Evolutionary conservation across 2,329 filamentous ascomycete species (phyloP).

Genomic region (Fusarium metavorans): DNA sequence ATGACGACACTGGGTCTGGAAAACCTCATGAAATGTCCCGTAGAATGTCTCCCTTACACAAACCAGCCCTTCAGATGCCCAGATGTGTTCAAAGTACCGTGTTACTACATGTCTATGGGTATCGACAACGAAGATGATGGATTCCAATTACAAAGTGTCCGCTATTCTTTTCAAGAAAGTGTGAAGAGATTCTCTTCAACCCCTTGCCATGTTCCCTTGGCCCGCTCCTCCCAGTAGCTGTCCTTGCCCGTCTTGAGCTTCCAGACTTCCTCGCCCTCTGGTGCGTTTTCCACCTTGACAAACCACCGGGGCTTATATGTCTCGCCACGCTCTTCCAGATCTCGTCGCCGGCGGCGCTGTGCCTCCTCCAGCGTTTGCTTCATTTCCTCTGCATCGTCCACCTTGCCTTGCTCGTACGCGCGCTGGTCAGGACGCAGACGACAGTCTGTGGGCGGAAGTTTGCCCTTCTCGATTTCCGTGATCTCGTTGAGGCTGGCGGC

Average conservation of each 20-base stretch:
- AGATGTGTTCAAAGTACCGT: neutral
- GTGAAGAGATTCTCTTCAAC: slow-evolving; percentile 62
- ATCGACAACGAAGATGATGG: slow-evolving; percentile 23
- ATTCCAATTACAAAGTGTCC: slow-evolving; percentile 11
- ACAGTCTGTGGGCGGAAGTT: slow-evolving; percentile 84
- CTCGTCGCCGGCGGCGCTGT: slow-evolving; percentile 80
- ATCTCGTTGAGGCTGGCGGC: slow-evolving; percentile 90
- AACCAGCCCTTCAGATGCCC: neutral
- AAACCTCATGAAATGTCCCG: neutral
- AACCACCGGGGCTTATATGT: slow-evolving; percentile 87
- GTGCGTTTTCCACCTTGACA: slow-evolving; percentile 71
- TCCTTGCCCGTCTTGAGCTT: slow-evolving; percentile 83
- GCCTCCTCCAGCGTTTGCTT: slow-evolving; percentile 89
- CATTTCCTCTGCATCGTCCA: slow-evolving; percentile 85
- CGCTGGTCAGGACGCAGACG: slow-evolving; percentile 89
- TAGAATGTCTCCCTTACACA: neutral
- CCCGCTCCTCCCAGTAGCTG: slow-evolving; percentile 92
- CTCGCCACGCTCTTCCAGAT: slow-evolving; percentile 81
- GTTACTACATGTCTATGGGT: slow-evolving; percentile 10
- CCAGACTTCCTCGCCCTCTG: slow-evolving; percentile 77
- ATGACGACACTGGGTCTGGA: neutral
- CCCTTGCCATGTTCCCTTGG: slow-evolving; percentile 73
- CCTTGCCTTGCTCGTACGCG: slow-evolving; percentile 81
- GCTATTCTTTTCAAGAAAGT: slow-evolving; percentile 38
- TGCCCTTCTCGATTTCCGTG: slow-evolving; percentile 80